A percentile compares a stretch with the other conserved stretches of the same genome.
phyloP scores from a whole-genome alignment of 257 asterid species.

The Euphrasia confusa region DNA sequence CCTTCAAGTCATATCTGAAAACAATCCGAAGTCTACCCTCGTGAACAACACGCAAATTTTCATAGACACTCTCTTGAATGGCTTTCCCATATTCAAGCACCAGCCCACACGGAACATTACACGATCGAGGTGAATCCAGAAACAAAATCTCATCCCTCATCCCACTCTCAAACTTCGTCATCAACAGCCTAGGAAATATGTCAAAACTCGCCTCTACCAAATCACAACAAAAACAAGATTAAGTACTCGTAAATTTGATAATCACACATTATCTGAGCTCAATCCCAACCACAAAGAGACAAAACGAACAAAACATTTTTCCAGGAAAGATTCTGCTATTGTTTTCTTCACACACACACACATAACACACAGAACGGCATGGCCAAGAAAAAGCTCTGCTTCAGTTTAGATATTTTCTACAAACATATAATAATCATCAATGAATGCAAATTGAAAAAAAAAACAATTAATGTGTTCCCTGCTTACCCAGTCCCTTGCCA shows the following conservation, averaged over 20 bases:
- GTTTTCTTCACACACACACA: too few species aligned
- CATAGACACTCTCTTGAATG: constrained; percentile 40
- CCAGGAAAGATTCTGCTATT: not conserved
- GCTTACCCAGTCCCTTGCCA: constrained; percentile 61
- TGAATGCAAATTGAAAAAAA: not conserved
- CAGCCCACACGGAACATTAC: constrained; percentile 32
- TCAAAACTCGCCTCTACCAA: constrained; percentile 52
- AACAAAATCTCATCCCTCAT: constrained; percentile 46
- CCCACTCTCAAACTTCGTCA: constrained; percentile 46
- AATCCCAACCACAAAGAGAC: not conserved
- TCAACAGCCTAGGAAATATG: constrained; percentile 45
- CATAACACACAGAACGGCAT: not conserved
- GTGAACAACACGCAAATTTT: constrained; percentile 43
- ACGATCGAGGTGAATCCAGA: constrained; percentile 44
- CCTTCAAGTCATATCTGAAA: constrained; percentile 64
- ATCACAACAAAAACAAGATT: constrained; percentile 9
- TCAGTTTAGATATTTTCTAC: too few species aligned
- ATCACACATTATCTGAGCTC: not conserved
- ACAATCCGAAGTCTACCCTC: constrained; percentile 55
- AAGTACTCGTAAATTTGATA: not conserved
- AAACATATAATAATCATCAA: not conserved
- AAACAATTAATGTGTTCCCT: not conserved
- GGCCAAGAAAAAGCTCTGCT: too few species aligned
- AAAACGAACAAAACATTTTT: not conserved
- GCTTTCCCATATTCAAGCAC: constrained; percentile 49